Conservation (phyloP, 2,329 filamentous ascomycete species). For the Fusarium ramigenum region DNA sequence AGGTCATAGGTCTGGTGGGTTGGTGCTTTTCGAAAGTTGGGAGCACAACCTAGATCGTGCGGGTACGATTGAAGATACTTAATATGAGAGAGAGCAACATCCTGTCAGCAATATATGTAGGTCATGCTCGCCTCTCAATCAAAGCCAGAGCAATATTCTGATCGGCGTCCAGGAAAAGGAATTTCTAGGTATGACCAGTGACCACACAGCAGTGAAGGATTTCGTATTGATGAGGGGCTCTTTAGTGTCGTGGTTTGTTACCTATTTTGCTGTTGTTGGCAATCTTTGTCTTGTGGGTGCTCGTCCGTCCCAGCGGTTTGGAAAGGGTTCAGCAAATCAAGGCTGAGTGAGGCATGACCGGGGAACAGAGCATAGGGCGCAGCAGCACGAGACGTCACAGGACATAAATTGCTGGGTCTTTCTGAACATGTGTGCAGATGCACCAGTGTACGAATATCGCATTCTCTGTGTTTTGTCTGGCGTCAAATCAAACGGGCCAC, state of each 20-base stretch:
- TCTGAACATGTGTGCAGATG: background rate
- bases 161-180: background rate
- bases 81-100: background rate
- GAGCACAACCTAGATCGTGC: background rate
- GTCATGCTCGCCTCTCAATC: background rate
- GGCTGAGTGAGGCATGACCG: slow-evolving; percentile 6
- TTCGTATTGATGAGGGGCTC: background rate
- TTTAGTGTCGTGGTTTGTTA: slow-evolving; percentile 12
- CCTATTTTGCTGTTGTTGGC: background rate
- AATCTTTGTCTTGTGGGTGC: background rate
- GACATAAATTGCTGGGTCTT: background rate
- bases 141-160: background rate
- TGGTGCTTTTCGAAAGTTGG: background rate
- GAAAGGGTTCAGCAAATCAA: slow-evolving; percentile 30
- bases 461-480: background rate
- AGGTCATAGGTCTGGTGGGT: slow-evolving; percentile 5
- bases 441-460: background rate
- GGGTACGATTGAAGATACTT: background rate
- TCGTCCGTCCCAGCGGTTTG: slow-evolving; percentile 36
- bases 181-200: background rate
- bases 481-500: background rate
- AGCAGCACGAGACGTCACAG: background rate
- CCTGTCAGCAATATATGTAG: background rate
- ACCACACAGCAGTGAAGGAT: background rate
- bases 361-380: background rate